These are phyloP conservation scores for Zarea fungicola DNA, from an alignment of 2,329 filamentous ascomycete genomes.

Conservation along the genomic window DNA sequence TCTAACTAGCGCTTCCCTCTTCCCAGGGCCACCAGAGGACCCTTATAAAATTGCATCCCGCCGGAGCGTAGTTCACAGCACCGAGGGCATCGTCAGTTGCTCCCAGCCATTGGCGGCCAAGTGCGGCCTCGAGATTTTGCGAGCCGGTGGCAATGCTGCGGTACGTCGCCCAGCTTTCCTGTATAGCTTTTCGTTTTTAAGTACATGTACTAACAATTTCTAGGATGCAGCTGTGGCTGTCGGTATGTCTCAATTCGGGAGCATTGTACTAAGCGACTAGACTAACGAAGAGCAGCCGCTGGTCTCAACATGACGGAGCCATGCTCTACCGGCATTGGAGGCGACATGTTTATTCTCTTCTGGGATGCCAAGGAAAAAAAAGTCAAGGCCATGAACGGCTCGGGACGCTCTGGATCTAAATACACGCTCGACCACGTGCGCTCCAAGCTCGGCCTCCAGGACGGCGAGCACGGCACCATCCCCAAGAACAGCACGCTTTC, in stretches of 20 bases:
- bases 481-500: conserved; percentile 73
- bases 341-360: conserved; percentile 94
- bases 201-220: conserved; percentile 1
- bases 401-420: conserved; percentile 71
- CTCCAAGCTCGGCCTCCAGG: conserved; percentile 58
- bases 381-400: conserved; percentile 85
- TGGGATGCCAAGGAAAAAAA: conserved; percentile 79
- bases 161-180: conserved; percentile 46
- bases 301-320: conserved; percentile 92
- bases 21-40: conserved; percentile 38
- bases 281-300: conserved; percentile 55
- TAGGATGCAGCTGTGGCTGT: conserved; percentile 96
- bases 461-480: conserved; percentile 55
- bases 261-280: background rate
- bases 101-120: conserved; percentile 85
- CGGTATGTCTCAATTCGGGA: conserved; percentile 43
- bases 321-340: conserved; percentile 87
- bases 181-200: background rate
- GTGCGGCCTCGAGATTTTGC: conserved; percentile 80
- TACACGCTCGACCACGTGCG: conserved; percentile 66
- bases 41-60: conserved; percentile 70
- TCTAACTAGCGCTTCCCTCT: conserved; percentile 41
- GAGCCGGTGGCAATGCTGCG: conserved; percentile 86
- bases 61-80: conserved; percentile 88
- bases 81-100: conserved; percentile 83